Conservation (phyloP, 2,329 filamentous ascomycete species). For the Cercospora sp. region DNA sequence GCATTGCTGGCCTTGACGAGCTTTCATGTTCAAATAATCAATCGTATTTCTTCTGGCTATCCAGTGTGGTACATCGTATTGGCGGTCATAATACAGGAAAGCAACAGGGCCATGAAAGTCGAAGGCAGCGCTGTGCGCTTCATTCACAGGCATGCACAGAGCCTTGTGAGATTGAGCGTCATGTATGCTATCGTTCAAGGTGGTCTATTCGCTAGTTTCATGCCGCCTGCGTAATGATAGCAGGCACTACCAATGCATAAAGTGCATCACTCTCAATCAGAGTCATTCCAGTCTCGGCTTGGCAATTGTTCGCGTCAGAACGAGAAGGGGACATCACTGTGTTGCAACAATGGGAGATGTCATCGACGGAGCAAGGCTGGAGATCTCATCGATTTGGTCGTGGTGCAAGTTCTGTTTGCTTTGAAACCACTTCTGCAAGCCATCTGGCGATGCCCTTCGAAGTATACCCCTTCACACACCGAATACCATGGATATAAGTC, state of each 20-base stretch:
- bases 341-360: not conserved
- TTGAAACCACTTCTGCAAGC: not conserved
- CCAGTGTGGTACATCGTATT: constrained; percentile 87
- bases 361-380: not conserved
- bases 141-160: constrained; percentile 23
- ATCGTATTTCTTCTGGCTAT: constrained; percentile 81
- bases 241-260: not conserved
- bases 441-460: not conserved
- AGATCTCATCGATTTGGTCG: not conserved
- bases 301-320: not conserved
- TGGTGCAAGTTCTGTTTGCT: not conserved
- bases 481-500: not conserved
- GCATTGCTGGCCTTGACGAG: constrained; percentile 70
- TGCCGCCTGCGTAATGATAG: constrained; percentile 70
- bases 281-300: not conserved
- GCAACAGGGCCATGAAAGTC: not conserved
- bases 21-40: constrained; percentile 94
- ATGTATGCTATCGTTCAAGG: constrained; percentile 83
- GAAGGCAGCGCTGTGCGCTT: constrained; percentile 3
- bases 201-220: constrained; percentile 80
- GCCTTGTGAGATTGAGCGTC: constrained; percentile 66
- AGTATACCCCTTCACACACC: not conserved
- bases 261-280: not conserved
- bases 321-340: not conserved
- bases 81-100: constrained; percentile 48